Conservation (phyloP, 1,284 basidiomycete species). For the Ustilago shanxiensis region DNA sequence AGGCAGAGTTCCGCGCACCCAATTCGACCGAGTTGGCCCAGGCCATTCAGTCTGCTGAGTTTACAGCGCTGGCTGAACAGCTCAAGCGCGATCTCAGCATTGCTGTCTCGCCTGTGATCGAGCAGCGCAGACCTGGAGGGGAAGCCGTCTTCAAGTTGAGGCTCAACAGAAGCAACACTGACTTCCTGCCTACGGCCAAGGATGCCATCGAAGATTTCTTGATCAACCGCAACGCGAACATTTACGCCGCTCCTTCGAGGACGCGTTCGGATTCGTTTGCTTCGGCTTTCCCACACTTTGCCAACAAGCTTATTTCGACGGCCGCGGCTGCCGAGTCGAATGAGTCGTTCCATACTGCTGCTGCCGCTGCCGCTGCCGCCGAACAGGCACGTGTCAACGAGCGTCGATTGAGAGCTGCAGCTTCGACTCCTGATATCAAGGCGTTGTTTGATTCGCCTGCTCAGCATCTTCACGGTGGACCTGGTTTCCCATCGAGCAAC, state of each 20-base stretch:
- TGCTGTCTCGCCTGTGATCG: constrained; percentile 80
- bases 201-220: constrained; percentile 95
- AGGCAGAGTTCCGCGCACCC: constrained; percentile 93
- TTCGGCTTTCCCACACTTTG: constrained; percentile 95
- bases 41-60: constrained; percentile 82
- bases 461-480: constrained; percentile 70
- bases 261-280: constrained; percentile 86
- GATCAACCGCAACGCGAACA: constrained; percentile 78
- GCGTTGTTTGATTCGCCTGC: constrained; percentile 80
- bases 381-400: constrained; percentile 75
- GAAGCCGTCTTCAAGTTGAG: constrained; percentile 92
- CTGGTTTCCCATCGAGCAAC: constrained; percentile 60
- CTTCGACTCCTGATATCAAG: constrained; percentile 92
- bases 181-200: constrained; percentile 87
- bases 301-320: constrained; percentile 81
- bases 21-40: constrained; percentile 80
- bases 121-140: constrained; percentile 69
- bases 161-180: constrained; percentile 81
- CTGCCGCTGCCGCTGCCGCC: constrained; percentile 38
- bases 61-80: constrained; percentile 83
- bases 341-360: constrained; percentile 59
- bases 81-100: constrained; percentile 95
- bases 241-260: constrained; percentile 71
- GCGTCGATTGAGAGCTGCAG: constrained; percentile 82
- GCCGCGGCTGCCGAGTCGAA: constrained; percentile 54